Percentiles rank a stretch among this genome's conserved stretches.
These are phyloP conservation scores for Malassezia sympodialis DNA, from an alignment of 1,284 basidiomycete species.

Conservation along the genomic window DNA sequence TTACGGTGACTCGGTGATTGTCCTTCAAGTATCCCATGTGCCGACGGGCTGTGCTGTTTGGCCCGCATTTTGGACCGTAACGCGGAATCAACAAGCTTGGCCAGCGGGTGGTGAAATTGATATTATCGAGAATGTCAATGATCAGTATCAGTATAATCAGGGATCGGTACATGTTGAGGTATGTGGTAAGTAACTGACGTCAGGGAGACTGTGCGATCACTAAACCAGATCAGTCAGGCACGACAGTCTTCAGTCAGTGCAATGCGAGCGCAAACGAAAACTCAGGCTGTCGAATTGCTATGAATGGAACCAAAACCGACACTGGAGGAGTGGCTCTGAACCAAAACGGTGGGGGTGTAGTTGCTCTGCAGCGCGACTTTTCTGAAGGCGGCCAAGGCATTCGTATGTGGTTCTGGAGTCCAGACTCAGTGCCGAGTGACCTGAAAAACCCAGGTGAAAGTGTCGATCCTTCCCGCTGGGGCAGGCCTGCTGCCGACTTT, in stretches of 20 bases:
- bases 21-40: slow-evolving; percentile 38
- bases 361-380: slow-evolving; percentile 42
- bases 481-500: slow-evolving; percentile 31
- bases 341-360: slow-evolving; percentile 31
- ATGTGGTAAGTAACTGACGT: slow-evolving; percentile 20
- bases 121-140: slow-evolving; percentile 43
- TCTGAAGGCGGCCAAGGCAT: slow-evolving; percentile 36
- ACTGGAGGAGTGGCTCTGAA: slow-evolving; percentile 38
- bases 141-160: slow-evolving; percentile 29
- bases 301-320: slow-evolving; percentile 26
- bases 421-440: slow-evolving; percentile 24
- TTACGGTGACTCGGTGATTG: slow-evolving; percentile 39
- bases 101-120: slow-evolving; percentile 45
- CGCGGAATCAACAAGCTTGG: slow-evolving; percentile 25
- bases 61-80: slow-evolving; percentile 47
- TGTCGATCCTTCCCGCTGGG: slow-evolving; percentile 31
- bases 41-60: slow-evolving; percentile 40
- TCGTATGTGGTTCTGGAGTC: slow-evolving; percentile 40
- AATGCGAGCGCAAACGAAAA: slow-evolving; percentile 22
- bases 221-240: slow-evolving; percentile 20
- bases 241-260: slow-evolving; percentile 29
- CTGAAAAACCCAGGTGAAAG: slow-evolving; percentile 19
- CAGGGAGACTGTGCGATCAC: neutral
- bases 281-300: slow-evolving; percentile 34
- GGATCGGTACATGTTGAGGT: slow-evolving; percentile 32